These are phyloP conservation scores for Crataegus laevigata DNA, from an alignment of 306 rosid species.

Conservation along the genomic window DNA sequence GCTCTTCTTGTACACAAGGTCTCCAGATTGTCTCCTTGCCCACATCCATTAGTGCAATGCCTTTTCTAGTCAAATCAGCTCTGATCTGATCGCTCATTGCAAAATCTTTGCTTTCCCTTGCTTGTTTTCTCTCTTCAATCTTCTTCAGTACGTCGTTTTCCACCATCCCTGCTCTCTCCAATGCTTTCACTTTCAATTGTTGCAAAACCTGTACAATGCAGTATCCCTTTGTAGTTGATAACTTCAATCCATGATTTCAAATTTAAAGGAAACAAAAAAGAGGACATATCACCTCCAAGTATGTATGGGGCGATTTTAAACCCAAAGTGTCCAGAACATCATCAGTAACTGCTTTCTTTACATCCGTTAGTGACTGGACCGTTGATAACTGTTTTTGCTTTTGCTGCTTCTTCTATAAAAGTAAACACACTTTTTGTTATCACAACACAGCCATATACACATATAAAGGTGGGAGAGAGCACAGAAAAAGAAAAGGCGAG, in stretches of 20 bases:
- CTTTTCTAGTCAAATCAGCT: constrained; percentile 55
- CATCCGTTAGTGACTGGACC: constrained; percentile 53
- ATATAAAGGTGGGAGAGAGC: neutral
- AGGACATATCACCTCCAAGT: constrained; percentile 51
- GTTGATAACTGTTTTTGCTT: constrained; percentile 44
- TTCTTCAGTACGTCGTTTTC: constrained; percentile 57
- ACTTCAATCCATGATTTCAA: neutral
- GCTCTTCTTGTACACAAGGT: constrained; percentile 48
- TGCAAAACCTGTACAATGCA: constrained; percentile 53
- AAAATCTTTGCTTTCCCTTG: constrained; percentile 72
- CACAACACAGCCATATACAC: neutral
- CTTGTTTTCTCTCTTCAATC: constrained; percentile 68
- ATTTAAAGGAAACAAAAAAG: neutral
- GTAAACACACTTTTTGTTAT: constrained; percentile 11
- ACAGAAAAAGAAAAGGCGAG: neutral
- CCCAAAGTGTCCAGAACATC: constrained; percentile 55
- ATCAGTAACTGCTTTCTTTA: constrained; percentile 49
- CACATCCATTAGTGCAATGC: constrained; percentile 86
- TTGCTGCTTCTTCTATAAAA: constrained; percentile 61
- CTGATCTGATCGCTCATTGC: constrained; percentile 67
- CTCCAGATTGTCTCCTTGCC: constrained; percentile 79
- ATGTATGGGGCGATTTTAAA: constrained; percentile 42
- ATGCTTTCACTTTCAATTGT: constrained; percentile 69
- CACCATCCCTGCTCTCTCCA: constrained; percentile 61
- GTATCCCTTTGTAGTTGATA: neutral